These are phyloP conservation scores for Stagonosporopsis vannaccii DNA, from an alignment of 2,329 filamentous ascomycete genomes.

Conservation along the genomic window DNA sequence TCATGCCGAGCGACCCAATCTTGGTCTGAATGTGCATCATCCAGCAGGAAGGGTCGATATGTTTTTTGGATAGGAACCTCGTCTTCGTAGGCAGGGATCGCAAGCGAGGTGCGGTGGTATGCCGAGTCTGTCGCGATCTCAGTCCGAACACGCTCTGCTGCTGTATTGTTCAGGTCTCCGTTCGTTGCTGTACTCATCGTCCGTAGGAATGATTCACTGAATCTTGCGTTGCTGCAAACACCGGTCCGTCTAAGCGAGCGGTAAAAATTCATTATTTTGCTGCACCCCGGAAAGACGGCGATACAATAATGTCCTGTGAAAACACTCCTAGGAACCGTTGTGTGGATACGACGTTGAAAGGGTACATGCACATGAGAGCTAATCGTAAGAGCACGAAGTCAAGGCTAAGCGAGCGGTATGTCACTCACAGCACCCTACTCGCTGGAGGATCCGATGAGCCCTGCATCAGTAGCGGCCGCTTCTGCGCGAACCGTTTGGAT, in stretches of 20 bases:
- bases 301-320: too few species aligned
- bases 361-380: too few species aligned
- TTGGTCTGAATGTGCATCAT: conserved; percentile 47
- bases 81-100: conserved; percentile 58
- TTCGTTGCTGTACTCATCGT: conserved; percentile 21
- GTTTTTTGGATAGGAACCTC: conserved; percentile 53
- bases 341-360: too few species aligned
- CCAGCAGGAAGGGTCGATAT: conserved; percentile 66
- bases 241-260: not conserved
- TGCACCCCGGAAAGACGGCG: not conserved
- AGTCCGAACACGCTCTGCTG: conserved; percentile 23
- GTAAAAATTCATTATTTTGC: not conserved
- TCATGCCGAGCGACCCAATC: conserved; percentile 66
- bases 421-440: too few species aligned
- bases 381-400: too few species aligned
- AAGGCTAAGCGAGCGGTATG: too few species aligned
- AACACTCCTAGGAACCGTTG: too few species aligned
- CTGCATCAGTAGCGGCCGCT: too few species aligned
- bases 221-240: not conserved
- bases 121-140: conserved; percentile 20
- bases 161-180: conserved; percentile 36
- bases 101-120: conserved; percentile 47
- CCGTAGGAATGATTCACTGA: not conserved
- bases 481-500: too few species aligned
- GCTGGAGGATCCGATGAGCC: too few species aligned